Percentiles rank a stretch among this genome's conserved stretches.
Conservation (phyloP, 768 basidiomycete species). For the Myochromella boudieri region DNA sequence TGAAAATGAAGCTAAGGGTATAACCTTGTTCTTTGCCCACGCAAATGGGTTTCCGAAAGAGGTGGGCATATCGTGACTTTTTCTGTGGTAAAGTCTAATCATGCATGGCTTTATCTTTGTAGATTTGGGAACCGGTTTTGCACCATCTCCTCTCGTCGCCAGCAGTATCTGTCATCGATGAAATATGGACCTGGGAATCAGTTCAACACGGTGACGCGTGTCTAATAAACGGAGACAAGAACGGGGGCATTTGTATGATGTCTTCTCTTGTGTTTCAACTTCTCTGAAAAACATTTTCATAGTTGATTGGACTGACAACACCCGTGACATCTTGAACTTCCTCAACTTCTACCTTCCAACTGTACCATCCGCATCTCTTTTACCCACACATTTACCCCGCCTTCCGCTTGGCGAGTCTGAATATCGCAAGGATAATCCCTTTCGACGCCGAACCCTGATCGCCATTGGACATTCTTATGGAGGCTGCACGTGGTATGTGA, state of each 20-base stretch:
- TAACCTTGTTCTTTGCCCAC: slow-evolving; percentile 78
- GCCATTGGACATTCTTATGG: slow-evolving; percentile 85
- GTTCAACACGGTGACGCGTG: slow-evolving; percentile 86
- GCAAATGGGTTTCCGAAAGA: slow-evolving; percentile 91
- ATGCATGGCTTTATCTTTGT: not conserved
- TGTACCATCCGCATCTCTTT: slow-evolving; percentile 21
- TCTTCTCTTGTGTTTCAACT: not conserved
- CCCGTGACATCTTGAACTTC: slow-evolving; percentile 79
- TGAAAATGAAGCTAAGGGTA: slow-evolving; percentile 31
- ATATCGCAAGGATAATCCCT: slow-evolving; percentile 46
- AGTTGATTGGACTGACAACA: slow-evolving; percentile 81
- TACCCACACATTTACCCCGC: slow-evolving; percentile 58
- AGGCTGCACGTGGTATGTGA: slow-evolving; percentile 69
- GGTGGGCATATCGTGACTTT: slow-evolving; percentile 37
- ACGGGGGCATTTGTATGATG: slow-evolving; percentile 60
- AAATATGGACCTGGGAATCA: slow-evolving; percentile 83
- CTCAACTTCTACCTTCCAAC: slow-evolving; percentile 66
- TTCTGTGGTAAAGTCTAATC: not conserved
- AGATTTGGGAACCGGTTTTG: slow-evolving; percentile 83
- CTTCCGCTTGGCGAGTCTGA: slow-evolving; percentile 41
- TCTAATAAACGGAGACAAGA: slow-evolving; percentile 57
- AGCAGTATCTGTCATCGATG: slow-evolving; percentile 45
- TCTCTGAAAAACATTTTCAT: not conserved
- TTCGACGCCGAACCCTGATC: slow-evolving; percentile 53
- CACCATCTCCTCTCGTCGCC: slow-evolving; percentile 46